Base-by-base conservation (phyloP, 768 basidiomycete species). In the Serendipita vermifera region DNA sequence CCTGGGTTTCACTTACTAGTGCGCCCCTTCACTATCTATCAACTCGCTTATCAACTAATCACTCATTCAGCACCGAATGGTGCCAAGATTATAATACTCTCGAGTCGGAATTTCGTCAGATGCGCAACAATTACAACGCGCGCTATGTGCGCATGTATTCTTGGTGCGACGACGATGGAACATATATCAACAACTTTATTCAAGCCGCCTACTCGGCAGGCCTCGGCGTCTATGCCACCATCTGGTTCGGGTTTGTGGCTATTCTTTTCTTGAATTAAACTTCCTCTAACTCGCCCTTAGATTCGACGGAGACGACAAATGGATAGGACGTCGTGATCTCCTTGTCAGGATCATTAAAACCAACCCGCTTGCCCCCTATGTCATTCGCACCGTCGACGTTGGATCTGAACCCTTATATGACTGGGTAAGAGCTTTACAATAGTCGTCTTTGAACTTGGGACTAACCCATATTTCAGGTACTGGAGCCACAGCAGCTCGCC, bases 61-160 rank as follows among this genome's bases (percentile, higher is more conserved):
- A 7, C 41, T 7, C 24, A 9, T 7, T 9, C 41, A 51, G 46
- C 15, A 29, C 46, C 3, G 24, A 29, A 29, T 7, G 29, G 24
- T 51, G 46, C 46, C 46, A 20, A 15, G 24, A 20, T 20, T 29
- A 6, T 3, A 17, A 20, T 17, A 20, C 24, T n/a, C 46, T 59
- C 32, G 24, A 33, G 38, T 5, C 43, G 7, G 38, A 46, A 14
- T 59, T 59, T 38, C 39, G 38, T 26, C 43, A 33, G 35, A 59
- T 59, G 59, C 14, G 36, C 14, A 29, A 38, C 31, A 20, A 53
- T 27, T 59, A 29, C 51, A 39, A 39, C 15, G 55, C 59, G 1
- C 59, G 59, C 29, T 59, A 59, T 39, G 56, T 59, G 3, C 59
- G 59, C 5, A 35, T 59, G 33, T 59, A 59, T 51, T 55, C 39